phyloP scores from a whole-genome alignment of 805 yeast genomes.

The Lachancea waltii region DNA sequence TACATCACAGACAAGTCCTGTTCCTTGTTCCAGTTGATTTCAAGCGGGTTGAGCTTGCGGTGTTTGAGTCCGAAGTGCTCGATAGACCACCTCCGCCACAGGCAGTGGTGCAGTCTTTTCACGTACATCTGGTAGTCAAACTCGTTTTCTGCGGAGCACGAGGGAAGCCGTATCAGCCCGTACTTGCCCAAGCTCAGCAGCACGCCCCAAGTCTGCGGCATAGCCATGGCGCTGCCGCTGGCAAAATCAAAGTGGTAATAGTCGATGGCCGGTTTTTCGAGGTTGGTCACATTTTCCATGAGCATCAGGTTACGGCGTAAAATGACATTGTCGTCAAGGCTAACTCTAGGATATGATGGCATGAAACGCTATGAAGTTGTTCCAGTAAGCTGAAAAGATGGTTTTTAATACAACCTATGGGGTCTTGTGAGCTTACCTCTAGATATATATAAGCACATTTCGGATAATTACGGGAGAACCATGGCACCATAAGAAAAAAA shows the following conservation, averaged over 20 bases:
- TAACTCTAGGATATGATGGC: slow-evolving; percentile 1
- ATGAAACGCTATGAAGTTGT: too few species aligned
- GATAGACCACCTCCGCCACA: slow-evolving; percentile 96
- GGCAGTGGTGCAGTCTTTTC: slow-evolving; percentile 65
- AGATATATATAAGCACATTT: neutral
- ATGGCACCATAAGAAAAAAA: neutral
- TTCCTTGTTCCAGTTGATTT: slow-evolving; percentile 91
- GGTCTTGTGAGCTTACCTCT: neutral
- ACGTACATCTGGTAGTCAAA: slow-evolving; percentile 29
- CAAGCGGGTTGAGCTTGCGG: slow-evolving; percentile 69
- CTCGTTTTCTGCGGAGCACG: slow-evolving; percentile 32
- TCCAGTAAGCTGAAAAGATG: too few species aligned
- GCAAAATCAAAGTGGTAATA: slow-evolving; percentile 25
- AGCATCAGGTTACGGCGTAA: slow-evolving; percentile 26
- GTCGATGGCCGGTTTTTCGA: slow-evolving; percentile 26
- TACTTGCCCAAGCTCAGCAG: slow-evolving; percentile 20
- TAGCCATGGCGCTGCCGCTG: slow-evolving; percentile 8
- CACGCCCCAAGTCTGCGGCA: slow-evolving; percentile 18
- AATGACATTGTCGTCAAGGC: slow-evolving; percentile 30
- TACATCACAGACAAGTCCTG: slow-evolving; percentile 92
- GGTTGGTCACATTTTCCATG: slow-evolving; percentile 31
- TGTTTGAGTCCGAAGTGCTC: slow-evolving; percentile 51
- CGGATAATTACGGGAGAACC: neutral
- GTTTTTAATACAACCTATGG: too few species aligned
- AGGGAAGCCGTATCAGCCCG: slow-evolving; percentile 28